A percentile compares a stretch with the other conserved stretches of the same genome.
phyloP scores from a whole-genome alignment of 163 green algal genomes.

The Scenedesmus sp. region DNA sequence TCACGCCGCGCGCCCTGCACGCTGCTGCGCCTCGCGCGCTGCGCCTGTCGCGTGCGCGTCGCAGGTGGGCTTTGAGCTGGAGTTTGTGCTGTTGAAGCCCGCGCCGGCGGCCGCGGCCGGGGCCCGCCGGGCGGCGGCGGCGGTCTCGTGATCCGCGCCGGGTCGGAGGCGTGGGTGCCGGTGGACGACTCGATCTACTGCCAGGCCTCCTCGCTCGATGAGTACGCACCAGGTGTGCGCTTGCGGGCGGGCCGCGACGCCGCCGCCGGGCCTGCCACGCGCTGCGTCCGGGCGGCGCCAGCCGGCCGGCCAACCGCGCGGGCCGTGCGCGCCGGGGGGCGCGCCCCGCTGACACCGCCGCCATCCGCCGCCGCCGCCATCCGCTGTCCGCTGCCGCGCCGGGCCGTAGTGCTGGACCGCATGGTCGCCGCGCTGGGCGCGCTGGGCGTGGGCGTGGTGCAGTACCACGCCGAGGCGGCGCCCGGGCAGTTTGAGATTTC shows the following conservation, averaged over 20 bases:
- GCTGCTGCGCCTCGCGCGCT: no score
- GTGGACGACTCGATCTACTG: constrained; percentile 53
- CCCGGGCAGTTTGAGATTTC: constrained; percentile 78
- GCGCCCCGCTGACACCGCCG: neutral
- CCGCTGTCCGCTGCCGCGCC: neutral
- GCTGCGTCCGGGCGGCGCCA: neutral
- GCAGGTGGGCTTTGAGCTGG: constrained; percentile 67
- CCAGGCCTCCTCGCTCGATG: constrained; percentile 51
- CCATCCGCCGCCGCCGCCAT: neutral
- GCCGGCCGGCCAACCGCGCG: no score
- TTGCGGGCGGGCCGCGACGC: no score
- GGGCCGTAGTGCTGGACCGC: constrained; percentile 58
- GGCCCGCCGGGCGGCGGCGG: neutral
- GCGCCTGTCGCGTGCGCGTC: no score
- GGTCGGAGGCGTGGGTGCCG: constrained; percentile 2
- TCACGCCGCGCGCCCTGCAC: no score
- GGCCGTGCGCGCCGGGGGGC: no score
- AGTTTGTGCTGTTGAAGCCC: constrained; percentile 68
- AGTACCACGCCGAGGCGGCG: constrained; percentile 74
- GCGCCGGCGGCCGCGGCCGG: neutral
- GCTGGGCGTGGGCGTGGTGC: constrained; percentile 59
- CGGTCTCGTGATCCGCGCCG: neutral
- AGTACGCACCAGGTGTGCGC: constrained; percentile 46
- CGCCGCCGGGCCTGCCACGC: no score
- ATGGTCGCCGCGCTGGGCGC: constrained; percentile 57